Conservation (phyloP, 495 filamentous ascomycete species). For the Rusavskia elegans region DNA sequence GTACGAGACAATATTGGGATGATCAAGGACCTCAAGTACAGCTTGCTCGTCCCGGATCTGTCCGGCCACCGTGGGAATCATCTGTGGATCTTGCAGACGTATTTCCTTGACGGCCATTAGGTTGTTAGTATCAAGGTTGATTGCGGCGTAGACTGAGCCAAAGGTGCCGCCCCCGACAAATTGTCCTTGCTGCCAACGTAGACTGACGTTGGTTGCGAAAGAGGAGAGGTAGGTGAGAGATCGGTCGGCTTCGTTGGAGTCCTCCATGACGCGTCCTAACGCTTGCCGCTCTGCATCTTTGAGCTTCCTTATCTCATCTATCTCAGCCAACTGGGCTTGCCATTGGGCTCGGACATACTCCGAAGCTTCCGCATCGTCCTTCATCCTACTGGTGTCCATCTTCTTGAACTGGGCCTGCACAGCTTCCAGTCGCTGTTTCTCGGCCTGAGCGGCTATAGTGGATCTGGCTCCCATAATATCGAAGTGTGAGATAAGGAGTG, state of each 20-base stretch:
- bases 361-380: slow-evolving; percentile 73
- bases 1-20: slow-evolving; percentile 95
- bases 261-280: slow-evolving; percentile 78
- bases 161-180: slow-evolving; percentile 96
- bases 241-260: slow-evolving; percentile 85
- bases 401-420: slow-evolving; percentile 57
- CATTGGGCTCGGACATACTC: slow-evolving; percentile 58
- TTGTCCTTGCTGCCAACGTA: slow-evolving; percentile 95
- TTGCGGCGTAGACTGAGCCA: slow-evolving; percentile 89
- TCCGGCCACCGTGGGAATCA: slow-evolving; percentile 81
- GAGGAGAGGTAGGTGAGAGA: slow-evolving; percentile 87
- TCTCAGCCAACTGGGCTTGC: slow-evolving; percentile 46
- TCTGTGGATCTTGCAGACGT: slow-evolving; percentile 85
- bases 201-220: slow-evolving; percentile 80
- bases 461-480: slow-evolving; percentile 97
- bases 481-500: slow-evolving; percentile 90
- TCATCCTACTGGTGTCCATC: slow-evolving; percentile 57
- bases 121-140: slow-evolving; percentile 90
- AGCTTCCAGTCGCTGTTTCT: slow-evolving; percentile 58
- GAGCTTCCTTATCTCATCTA: slow-evolving; percentile 65
- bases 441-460: slow-evolving; percentile 79
- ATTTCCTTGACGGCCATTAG: slow-evolving; percentile 99
- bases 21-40: slow-evolving; percentile 84
- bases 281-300: slow-evolving; percentile 79
- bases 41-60: slow-evolving; percentile 97